These are phyloP conservation scores for Phaeotremella fagi DNA, from an alignment of 768 basidiomycete species.

Conservation along the genomic window DNA sequence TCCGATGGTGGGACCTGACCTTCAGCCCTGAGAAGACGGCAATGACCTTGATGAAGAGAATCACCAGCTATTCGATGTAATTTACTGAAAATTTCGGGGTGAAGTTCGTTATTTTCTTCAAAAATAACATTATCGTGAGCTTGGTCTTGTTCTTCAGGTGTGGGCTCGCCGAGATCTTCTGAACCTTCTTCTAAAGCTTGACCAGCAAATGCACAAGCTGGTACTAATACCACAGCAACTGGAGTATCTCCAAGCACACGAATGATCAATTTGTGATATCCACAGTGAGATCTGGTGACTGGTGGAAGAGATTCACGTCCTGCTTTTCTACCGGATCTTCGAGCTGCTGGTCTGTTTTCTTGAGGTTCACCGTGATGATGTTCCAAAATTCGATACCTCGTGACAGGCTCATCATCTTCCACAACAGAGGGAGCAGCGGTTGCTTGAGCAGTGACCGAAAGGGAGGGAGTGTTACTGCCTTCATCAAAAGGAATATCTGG, in stretches of 20 bases:
- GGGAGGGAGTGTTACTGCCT: not conserved
- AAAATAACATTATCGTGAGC: slow-evolving; percentile 12
- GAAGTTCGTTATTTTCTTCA: slow-evolving; percentile 12
- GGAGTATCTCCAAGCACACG: slow-evolving; percentile 21
- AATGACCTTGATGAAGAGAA: slow-evolving; percentile 31
- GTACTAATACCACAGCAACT: slow-evolving; percentile 28
- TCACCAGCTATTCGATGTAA: slow-evolving; percentile 31
- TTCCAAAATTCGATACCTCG: slow-evolving; percentile 7
- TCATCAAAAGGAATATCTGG: not conserved
- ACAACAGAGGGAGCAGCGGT: not conserved
- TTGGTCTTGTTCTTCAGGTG: slow-evolving; percentile 22
- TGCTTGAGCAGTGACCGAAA: not conserved
- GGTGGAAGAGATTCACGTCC: slow-evolving; percentile 10
- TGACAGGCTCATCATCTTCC: not conserved
- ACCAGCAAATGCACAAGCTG: slow-evolving; percentile 32
- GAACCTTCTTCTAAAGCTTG: slow-evolving; percentile 17
- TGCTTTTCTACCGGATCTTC: slow-evolving; percentile 9
- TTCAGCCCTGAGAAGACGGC: slow-evolving; percentile 24
- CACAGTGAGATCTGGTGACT: slow-evolving; percentile 38
- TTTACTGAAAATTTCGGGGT: slow-evolving; percentile 19
- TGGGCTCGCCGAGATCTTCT: slow-evolving; percentile 24
- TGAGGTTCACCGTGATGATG: slow-evolving; percentile 23
- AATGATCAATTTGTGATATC: slow-evolving; percentile 35
- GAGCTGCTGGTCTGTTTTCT: not conserved
- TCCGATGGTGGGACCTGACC: slow-evolving; percentile 8